These are phyloP conservation scores for Agrocybe pediades DNA, from an alignment of 768 basidiomycete species.

Conservation along the genomic window DNA sequence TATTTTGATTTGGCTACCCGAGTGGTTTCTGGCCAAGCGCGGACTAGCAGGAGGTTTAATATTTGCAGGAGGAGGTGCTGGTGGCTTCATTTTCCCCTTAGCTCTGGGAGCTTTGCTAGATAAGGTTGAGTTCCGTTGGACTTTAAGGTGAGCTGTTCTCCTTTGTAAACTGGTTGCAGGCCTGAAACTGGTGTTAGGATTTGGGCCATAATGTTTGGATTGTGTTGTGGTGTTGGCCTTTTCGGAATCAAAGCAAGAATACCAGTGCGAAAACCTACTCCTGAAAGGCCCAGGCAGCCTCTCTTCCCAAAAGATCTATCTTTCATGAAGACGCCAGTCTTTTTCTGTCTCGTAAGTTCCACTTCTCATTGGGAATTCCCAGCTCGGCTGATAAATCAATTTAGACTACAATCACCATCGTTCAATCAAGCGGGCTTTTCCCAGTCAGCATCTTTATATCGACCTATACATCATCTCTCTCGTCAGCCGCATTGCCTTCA, in stretches of 20 bases:
- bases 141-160: not conserved
- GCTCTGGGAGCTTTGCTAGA: not conserved
- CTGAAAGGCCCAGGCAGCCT: not conserved
- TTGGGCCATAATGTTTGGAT: conserved; percentile 7
- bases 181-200: conserved; percentile 1
- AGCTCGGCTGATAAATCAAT: not conserved
- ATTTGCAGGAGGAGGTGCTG: not conserved
- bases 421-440: conserved; percentile 9
- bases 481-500: conserved; percentile 3
- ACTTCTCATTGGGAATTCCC: not conserved
- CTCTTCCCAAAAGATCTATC: conserved; percentile 9
- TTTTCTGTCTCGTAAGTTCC: not conserved
- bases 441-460: conserved; percentile 11
- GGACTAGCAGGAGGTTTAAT: not conserved
- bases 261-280: conserved; percentile 1
- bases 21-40: not conserved
- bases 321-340: conserved; percentile 1
- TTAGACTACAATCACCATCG: conserved; percentile 5
- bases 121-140: not conserved
- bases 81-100: not conserved
- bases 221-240: conserved; percentile 9
- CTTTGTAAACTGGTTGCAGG: not conserved
- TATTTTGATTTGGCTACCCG: not conserved
- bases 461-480: conserved; percentile 10
- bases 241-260: conserved; percentile 10